These are phyloP conservation scores for Chenopodium formosanum DNA, from an alignment of 148 eudicot genomes.

Conservation along the genomic window DNA sequence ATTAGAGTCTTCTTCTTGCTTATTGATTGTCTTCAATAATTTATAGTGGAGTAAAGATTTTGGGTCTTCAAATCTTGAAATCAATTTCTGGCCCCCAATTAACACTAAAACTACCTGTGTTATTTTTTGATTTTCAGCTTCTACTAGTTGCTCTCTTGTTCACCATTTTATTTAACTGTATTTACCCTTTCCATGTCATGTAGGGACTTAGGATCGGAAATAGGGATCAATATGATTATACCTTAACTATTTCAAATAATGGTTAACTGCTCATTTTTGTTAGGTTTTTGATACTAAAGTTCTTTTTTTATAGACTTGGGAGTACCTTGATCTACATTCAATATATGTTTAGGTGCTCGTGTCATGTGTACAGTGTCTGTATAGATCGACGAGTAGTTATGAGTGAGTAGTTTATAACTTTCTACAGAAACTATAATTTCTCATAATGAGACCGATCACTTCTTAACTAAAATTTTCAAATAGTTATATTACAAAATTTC, in stretches of 20 bases:
- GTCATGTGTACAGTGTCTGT: background rate
- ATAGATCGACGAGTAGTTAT: no score
- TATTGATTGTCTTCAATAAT: background rate
- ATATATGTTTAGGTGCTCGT: background rate
- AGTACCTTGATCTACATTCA: no score
- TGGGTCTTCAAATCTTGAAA: constrained; percentile 2
- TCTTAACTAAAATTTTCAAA: background rate
- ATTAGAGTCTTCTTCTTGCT: background rate
- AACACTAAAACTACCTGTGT: background rate
- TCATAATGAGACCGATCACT: no score
- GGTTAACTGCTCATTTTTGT: background rate
- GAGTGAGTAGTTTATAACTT: no score
- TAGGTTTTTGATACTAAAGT: background rate
- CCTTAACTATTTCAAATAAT: background rate
- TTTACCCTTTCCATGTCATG: background rate
- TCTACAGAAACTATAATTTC: no score
- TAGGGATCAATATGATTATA: background rate
- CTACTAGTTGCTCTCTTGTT: constrained; percentile 1
- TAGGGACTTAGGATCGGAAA: background rate
- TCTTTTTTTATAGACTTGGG: no score
- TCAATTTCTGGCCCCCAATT: constrained; percentile 8
- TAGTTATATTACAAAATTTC: background rate
- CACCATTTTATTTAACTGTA: background rate
- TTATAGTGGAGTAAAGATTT: constrained; percentile 7
- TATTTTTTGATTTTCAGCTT: background rate